phyloP scores from a whole-genome alignment of 78 protist genomes.

The Dictyostelium discoideum region DNA sequence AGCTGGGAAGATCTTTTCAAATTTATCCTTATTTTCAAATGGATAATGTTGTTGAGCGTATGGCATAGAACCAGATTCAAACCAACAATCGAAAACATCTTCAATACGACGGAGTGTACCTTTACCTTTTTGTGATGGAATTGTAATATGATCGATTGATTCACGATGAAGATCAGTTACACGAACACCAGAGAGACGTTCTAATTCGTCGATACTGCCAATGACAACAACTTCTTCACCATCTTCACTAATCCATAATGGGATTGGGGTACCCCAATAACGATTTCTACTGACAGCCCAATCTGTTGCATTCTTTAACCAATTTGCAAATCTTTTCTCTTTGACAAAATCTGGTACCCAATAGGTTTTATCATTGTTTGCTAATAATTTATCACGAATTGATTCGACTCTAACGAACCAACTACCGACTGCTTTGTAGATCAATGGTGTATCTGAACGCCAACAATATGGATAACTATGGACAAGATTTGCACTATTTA shows the following conservation, averaged over 20 bases:
- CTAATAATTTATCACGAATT: conserved; percentile 89
- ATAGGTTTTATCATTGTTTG: conserved; percentile 90
- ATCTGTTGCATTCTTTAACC: conserved; percentile 98
- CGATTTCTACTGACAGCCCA: conserved; percentile 99
- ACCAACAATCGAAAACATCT: conserved; percentile 99
- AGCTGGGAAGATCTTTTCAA: conserved; percentile 98
- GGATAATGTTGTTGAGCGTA: conserved; percentile 99
- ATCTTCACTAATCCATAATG: conserved; percentile 98
- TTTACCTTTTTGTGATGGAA: conserved; percentile 94
- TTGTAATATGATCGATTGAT: conserved; percentile 94
- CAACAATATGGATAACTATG: conserved; percentile 99
- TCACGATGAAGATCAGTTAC: conserved; percentile 90
- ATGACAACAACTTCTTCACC: conserved; percentile 92
- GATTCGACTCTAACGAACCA: conserved; percentile 98
- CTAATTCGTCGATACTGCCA: conserved; percentile 94
- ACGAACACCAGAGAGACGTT: conserved; percentile 89
- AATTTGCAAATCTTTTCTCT: conserved; percentile 97
- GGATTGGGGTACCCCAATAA: conserved; percentile 99
- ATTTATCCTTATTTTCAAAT: conserved; percentile 97
- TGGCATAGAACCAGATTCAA: conserved; percentile 99
- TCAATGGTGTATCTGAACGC: conserved; percentile 98
- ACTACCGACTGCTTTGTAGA: conserved; percentile 96
- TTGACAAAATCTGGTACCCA: conserved; percentile 98
- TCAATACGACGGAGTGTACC: conserved; percentile 90
- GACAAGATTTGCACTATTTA: conserved; percentile 68